These are phyloP conservation scores for Komagataella ulmi DNA, from an alignment of 805 yeast genomes.

Conservation along the genomic window DNA sequence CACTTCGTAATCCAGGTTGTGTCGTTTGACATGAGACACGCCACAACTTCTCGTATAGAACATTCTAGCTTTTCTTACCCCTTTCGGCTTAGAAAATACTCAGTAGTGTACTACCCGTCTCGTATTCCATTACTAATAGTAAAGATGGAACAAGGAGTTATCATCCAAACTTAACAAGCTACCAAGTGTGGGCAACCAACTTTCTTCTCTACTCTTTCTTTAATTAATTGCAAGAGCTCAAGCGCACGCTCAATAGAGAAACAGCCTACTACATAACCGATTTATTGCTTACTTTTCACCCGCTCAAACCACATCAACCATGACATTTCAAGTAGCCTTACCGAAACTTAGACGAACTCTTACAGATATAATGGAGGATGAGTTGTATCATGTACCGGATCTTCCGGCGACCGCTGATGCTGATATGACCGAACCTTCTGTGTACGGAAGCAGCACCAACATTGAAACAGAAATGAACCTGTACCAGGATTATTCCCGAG, in stretches of 20 bases:
- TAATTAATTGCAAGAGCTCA: background rate
- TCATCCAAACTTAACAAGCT: background rate
- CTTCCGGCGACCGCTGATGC: background rate
- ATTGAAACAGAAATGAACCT: background rate
- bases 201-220: background rate
- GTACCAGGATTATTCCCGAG: background rate
- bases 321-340: conserved; percentile 8
- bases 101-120: background rate
- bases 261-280: background rate
- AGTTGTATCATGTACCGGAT: conserved; percentile 28
- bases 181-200: background rate
- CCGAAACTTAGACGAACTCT: conserved; percentile 39
- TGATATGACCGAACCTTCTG: background rate
- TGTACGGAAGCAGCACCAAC: conserved; percentile 1
- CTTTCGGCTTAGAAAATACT: background rate
- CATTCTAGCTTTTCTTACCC: background rate
- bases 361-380: conserved; percentile 50
- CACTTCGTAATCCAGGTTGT: background rate
- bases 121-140: background rate
- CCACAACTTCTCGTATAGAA: background rate
- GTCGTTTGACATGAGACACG: background rate
- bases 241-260: background rate
- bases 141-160: background rate
- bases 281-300: background rate
- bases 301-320: background rate